Conservation (phyloP, 2,329 filamentous ascomycete genomes). For the Lachnellula suecica region DNA sequence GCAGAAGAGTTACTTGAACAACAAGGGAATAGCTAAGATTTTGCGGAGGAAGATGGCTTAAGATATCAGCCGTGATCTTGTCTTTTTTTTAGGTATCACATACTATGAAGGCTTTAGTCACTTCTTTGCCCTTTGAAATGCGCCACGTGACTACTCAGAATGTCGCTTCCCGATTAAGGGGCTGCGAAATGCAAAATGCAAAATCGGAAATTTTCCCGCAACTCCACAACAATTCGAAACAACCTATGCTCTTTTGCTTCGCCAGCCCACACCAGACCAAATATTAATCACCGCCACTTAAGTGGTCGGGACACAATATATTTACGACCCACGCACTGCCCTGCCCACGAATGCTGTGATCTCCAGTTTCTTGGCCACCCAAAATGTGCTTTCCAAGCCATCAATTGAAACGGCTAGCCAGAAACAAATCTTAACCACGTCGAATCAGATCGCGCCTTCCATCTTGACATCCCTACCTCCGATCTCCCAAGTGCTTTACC, state of each 20-base stretch:
- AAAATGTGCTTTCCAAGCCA: not conserved
- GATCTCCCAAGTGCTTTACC: slow-evolving; percentile 1
- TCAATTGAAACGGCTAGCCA: slow-evolving; percentile 1
- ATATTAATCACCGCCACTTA: not conserved
- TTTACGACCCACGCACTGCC: not conserved
- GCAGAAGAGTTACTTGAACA: too few species aligned
- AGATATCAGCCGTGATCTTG: too few species aligned
- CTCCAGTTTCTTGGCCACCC: not conserved
- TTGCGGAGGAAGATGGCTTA: too few species aligned
- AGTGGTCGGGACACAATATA: not conserved
- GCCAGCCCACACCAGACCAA: not conserved
- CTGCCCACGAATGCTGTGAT: not conserved
- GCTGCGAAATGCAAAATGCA: not conserved
- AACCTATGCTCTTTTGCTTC: too few species aligned
- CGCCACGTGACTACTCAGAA: not conserved
- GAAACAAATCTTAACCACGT: too few species aligned
- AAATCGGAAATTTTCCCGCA: not conserved
- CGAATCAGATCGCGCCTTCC: too few species aligned
- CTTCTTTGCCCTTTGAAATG: not conserved
- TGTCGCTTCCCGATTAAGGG: not conserved
- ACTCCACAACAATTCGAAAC: not conserved
- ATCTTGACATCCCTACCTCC: not conserved
- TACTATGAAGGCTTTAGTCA: not conserved
- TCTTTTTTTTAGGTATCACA: not conserved
- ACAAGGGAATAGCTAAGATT: too few species aligned